Base-by-base conservation (phyloP, 2,329 filamentous ascomycete species). In the Hymenoscyphus linearis region DNA sequence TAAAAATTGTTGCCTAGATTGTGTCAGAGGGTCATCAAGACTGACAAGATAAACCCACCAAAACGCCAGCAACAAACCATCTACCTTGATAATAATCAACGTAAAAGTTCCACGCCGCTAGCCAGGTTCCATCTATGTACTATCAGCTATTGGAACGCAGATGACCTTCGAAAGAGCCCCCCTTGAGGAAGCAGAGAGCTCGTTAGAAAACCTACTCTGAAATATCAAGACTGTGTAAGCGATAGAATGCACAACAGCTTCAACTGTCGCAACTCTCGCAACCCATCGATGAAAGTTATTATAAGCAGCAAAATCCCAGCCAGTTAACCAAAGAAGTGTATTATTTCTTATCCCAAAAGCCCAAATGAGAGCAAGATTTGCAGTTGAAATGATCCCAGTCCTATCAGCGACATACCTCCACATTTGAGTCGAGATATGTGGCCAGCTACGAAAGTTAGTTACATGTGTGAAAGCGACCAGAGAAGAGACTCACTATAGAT, bases 241-340 rank as follows among this genome's bases (percentile, higher is more conserved):
- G 1, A 86, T 61, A 0, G 85, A 86, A 67, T 90, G 87, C 0
- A 86, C 71, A 1, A 88, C 76, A 1, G 85, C 86, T 65, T 88
- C 80, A 0, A 85, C 62, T 0, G 85, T 86, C 4, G 85, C 79
- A 2, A 88, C 77, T 22, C 86, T 78, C 0, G 87, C 87, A 4
- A 86, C 77, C 79, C 85, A 86, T 0, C 87, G 82, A 71, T 90
- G 87, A 58, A 89, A 89, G 44, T 84, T 80, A 66, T 84, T 89
- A 68, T 85, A 89, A 0, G 84, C 85, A 1, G 80, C 79, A 70
- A 87, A 89, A 14, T 83, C 84, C 86, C 87, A 90, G 0, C 86
- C 86, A 0, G 87, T 90, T 0, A 85, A 69, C 84, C 84, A 88
- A 60, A 88, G 75, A 14, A 89, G 77, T 0, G 85, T 68, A 57